phyloP scores from a whole-genome alignment of 2,329 filamentous ascomycete genomes.

The Blastomyces percursus region DNA sequence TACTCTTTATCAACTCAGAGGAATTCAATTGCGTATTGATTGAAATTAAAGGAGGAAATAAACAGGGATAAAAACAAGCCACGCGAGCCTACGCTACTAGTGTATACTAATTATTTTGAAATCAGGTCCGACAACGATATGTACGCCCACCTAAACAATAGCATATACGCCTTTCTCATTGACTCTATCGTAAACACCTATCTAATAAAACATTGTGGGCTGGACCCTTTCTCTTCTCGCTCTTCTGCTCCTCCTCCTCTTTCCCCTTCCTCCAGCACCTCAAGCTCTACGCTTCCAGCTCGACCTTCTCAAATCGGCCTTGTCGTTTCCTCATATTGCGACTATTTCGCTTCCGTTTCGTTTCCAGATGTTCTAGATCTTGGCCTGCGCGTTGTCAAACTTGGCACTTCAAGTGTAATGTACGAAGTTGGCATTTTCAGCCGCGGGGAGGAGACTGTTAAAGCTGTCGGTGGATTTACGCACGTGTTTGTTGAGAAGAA shows the following conservation, averaged over 20 bases:
- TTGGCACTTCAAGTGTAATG: constrained; percentile 75
- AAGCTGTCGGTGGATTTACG: constrained; percentile 73
- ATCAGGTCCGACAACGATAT: constrained; percentile 86
- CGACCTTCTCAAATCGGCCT: constrained; percentile 59
- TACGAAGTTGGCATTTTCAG: constrained; percentile 87
- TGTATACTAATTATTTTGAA: background rate
- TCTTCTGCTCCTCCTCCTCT: constrained; percentile 47
- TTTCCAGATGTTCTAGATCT: constrained; percentile 77
- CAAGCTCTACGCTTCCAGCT: constrained; percentile 53
- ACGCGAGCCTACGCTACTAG: background rate
- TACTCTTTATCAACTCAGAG: background rate
- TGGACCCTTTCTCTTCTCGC: constrained; percentile 60
- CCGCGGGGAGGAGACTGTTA: constrained; percentile 58
- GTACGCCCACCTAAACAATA: constrained; percentile 91
- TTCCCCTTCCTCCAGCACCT: constrained; percentile 42
- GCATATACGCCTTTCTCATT: constrained; percentile 74
- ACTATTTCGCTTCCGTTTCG: constrained; percentile 71
- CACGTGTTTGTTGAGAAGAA: constrained; percentile 74
- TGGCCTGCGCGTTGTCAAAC: constrained; percentile 67
- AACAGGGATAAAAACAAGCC: background rate
- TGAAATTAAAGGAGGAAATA: background rate
- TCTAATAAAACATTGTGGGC: constrained; percentile 64
- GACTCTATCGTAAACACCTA: constrained; percentile 87
- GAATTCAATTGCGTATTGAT: background rate
- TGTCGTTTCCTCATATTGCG: constrained; percentile 73